Base-by-base conservation (phyloP, 2,329 filamentous ascomycete genomes). In the Nectriaceae sp. region DNA sequence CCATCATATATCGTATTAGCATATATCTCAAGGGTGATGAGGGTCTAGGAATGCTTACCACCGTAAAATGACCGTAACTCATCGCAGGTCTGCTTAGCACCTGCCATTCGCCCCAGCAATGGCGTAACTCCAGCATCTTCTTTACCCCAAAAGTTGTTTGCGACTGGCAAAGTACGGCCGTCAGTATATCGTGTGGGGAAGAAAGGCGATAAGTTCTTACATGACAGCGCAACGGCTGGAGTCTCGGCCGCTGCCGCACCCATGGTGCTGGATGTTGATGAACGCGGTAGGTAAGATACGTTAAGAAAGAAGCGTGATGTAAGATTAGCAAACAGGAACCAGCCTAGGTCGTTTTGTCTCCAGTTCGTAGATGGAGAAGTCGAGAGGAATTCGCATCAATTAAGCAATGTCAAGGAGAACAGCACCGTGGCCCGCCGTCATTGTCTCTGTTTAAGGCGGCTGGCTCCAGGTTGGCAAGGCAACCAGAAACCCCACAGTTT, bases 81-180 rank as follows among this genome's bases (percentile, higher is more conserved):
- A 71, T 99, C 95, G 68, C 88, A 92, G 21, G 94, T 97, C 63
- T 88, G 84, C 77, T 99, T 99, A 41, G 94, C 90, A 70, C 86
- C 87, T 66, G 90, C 87, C 90, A 99, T 96, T 65, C 94, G 93
- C 69, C 93, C 90, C 22, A 99, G 80, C 65, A 99, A 83, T 49
- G 94, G 95, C 39, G 80, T 80, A 65, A 99, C 92, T 67, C 94
- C 95, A 43, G 93, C 94, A 78, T 99, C 94, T 70, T 97, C 93
- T 78, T 96, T 97, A 56, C 94, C 94, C 94, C 94, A 99, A 72
- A 99, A 99, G 70, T 99, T 99, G 76, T 99, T 99, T 64, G 94
- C 93, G 75, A 99, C 92, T 92, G 42, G 3, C 35, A 29, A 26
- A 36, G 21, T 24, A 40, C 13, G 40, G 18, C 24, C 42, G 52